Percentiles rank a stretch among this genome's conserved stretches.
These are phyloP conservation scores for Crithidia acanthocephali DNA, from an alignment of 208 protist genomes.

Conservation along the genomic window DNA sequence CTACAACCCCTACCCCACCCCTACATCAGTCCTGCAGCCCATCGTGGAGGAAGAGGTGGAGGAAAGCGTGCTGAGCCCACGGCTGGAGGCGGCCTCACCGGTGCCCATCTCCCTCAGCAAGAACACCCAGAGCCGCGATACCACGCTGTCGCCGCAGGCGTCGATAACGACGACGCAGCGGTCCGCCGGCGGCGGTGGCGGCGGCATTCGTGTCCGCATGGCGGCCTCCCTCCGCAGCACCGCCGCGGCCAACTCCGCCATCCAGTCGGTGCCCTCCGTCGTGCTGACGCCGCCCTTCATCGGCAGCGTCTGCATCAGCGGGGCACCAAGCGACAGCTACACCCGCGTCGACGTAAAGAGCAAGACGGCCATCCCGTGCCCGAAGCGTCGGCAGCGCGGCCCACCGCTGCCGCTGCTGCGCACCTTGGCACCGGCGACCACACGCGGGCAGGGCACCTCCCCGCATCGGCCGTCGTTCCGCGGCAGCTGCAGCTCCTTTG, in stretches of 20 bases:
- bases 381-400: slow-evolving; percentile 37
- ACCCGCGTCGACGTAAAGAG: slow-evolving; percentile 22
- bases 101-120: neutral
- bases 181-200: neutral
- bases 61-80: neutral
- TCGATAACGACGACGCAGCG: neutral
- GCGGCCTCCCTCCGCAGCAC: slow-evolving; percentile 2
- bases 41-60: neutral
- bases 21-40: neutral
- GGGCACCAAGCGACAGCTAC: slow-evolving; percentile 16
- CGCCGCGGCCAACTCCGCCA: neutral
- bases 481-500: slow-evolving; percentile 7
- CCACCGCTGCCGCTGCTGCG: slow-evolving; percentile 44
- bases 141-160: neutral
- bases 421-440: slow-evolving; percentile 11
- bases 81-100: neutral
- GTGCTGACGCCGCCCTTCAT: neutral
- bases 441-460: neutral
- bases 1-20: neutral
- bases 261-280: neutral
- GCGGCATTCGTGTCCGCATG: slow-evolving; percentile 18
- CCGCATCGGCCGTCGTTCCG: slow-evolving; percentile 9
- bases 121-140: neutral
- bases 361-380: slow-evolving; percentile 32
- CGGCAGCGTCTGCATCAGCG: slow-evolving; percentile 4